Evolutionary conservation across 106 monocot species (phyloP), one percentile per base, ranked within the genome.

Genomic region (Phalaenopsis equestris): DNA sequence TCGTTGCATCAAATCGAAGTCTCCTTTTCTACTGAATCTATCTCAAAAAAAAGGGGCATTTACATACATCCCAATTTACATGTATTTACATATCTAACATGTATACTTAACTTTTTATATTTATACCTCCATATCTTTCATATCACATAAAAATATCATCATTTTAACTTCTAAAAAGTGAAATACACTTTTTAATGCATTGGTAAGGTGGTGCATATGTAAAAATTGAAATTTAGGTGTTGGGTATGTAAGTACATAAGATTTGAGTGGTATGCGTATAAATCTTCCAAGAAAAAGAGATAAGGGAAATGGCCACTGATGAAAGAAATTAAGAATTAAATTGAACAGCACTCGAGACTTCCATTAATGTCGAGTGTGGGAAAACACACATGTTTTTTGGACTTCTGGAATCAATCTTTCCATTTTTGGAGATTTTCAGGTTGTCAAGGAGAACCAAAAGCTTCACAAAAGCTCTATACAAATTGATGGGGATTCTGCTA

Each of bases 381-480:
- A 21, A 61, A 21, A 21, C 9, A 21, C 21, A 21, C 21, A 5
- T 61, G 21, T 61, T 4, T 19, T 52, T 61, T 37, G 64, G 9
- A 23, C 64, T 65, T 24, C 7, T 23, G 21, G 8, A 42, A 5
- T 42, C 74, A 74, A 74, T 5, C 2, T 74, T 74, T 45, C 2
- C 18, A 23, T 52, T 52, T 76, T 49, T 47, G 76, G 46, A 9
- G 38, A 61, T 14, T 68, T 56, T 37, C 49, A 95, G 99, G 90
- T 99, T 76, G 99, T 99, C 61, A 99, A 95, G 82, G 99, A 99
- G 87, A 99, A 99, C 78, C 99, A 99, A 57, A 93, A 95, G 75
- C 87, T 99, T 87, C 90, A 95, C 86, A 99, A 95, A 84, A 93
- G 95, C 8, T 85, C 85, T 52, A 72, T 52, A 49, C 93, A 95